Evolutionary conservation across 805 yeast species (phyloP), one percentile per base, ranked within the genome.

Genomic region (Torulaspora maleeae): DNA sequence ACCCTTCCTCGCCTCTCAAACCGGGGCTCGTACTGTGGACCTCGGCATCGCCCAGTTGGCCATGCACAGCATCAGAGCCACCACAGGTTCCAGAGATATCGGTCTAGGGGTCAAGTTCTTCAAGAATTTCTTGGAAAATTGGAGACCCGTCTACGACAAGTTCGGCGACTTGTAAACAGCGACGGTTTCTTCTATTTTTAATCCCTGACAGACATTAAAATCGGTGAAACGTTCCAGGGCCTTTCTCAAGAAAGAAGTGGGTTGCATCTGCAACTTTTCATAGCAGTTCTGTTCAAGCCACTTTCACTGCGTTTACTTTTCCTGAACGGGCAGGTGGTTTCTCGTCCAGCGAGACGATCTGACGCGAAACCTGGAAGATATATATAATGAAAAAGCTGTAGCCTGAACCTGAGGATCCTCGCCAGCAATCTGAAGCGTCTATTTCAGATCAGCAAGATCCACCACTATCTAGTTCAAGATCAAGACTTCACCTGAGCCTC

Each of bases 41-140:
- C 65, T 86, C 47, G 95, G 95, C 45, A 82, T 86, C 54, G 80
- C 95, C 2, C 95, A 86, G 67, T 72, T 84, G 55, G 77, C 91
- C 2, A 86, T 86, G 95, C 95, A 86, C 67, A 81, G 88, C 34
- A 83, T 86, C 54, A 76, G 95, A 57, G 95, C 93, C 22, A 76
- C 89, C 11, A 75, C 82, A 25, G 95, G 95, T 34, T 74, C 86
- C 16, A 76, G 80, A 60, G 95, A 87, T 60, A 75, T 85, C 48
- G 88, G 86, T 38, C 71, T 84, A 43, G 95, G 85, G 35, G 75
- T 79, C 41, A 78, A 81, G 60, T 83, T 81, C 66, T 86, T 85
- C 71, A 72, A 70, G 47, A 84, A 84, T 1, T 86, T 84, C 67
- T 83, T 77, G 65, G 62, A 75, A 38, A 69, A 76, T 52, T 86